phyloP scores from a whole-genome alignment of 2,329 filamentous ascomycete species.

The Colletotrichum orchidophilum region DNA sequence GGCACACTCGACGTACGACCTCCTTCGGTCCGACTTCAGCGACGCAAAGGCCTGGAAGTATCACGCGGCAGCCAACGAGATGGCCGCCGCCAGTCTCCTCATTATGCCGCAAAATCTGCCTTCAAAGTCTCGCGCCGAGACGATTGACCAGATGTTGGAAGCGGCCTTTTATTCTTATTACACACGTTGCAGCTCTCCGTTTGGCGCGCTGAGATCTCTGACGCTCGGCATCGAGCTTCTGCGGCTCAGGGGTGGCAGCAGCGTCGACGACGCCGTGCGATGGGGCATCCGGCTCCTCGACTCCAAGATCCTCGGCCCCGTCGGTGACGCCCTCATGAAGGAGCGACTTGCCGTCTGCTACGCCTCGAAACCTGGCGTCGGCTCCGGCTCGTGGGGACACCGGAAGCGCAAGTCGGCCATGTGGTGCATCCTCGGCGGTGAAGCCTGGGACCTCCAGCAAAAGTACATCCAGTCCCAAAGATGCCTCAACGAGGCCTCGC shows the following conservation, averaged over 20 bases:
- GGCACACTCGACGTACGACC: slow-evolving; percentile 89
- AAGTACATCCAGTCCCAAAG: slow-evolving; percentile 82
- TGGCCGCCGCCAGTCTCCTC: slow-evolving; percentile 87
- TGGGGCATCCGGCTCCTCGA: slow-evolving; percentile 88
- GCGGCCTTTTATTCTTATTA: slow-evolving; percentile 92
- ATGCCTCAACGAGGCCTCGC: slow-evolving; percentile 76
- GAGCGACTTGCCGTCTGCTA: slow-evolving; percentile 90
- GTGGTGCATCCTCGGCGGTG: slow-evolving; percentile 85
- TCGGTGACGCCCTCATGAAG: slow-evolving; percentile 84
- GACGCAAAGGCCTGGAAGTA: slow-evolving; percentile 98
- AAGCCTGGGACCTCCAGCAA: slow-evolving; percentile 82
- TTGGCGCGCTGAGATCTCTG: slow-evolving; percentile 82
- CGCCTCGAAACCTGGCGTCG: slow-evolving; percentile 72
- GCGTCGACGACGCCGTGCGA: slow-evolving; percentile 85
- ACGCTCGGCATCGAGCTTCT: slow-evolving; percentile 83
- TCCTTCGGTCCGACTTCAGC: slow-evolving; percentile 86
- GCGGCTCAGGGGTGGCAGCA: slow-evolving; percentile 79
- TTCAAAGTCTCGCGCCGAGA: slow-evolving; percentile 81
- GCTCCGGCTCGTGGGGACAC: slow-evolving; percentile 71
- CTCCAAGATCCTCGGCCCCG: slow-evolving; percentile 74
- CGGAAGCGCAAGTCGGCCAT: slow-evolving; percentile 86
- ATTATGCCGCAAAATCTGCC: slow-evolving; percentile 77
- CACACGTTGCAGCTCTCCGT: slow-evolving; percentile 81
- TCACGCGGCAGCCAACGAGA: slow-evolving; percentile 93
- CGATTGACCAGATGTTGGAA: slow-evolving; percentile 87